Evolutionary conservation across 1,284 basidiomycete species (phyloP), one percentile per base, ranked within the genome.

Genomic region (Ceratobasidium sp.): DNA sequence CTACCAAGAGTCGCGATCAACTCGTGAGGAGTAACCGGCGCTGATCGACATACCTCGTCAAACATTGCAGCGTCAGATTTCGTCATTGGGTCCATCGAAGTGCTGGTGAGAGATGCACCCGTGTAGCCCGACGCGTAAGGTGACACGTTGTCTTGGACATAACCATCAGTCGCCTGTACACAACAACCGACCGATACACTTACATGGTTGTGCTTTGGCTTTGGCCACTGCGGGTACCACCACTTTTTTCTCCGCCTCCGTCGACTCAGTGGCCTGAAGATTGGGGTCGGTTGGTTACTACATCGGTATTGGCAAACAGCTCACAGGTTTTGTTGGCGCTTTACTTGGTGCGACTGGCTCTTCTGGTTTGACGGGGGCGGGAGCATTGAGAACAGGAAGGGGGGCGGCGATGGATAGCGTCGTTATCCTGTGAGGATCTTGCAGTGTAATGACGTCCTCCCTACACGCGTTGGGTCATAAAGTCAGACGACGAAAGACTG

Each of bases 21-120:
- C 73, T 61, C 6, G 40, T n/a, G 43, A 4, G 37, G 6, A 43
- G 37, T 37, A 17, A 62, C 4, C 7, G 40, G 15, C 19, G 37
- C 37, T n/a, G n/a, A n/a, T n/a, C n/a, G n/a, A 78, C 86, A 8
- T 68, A 91, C 91, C 84, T 97, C 96, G 83, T 98, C 96, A 89
- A 96, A 95, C 32, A 97, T 85, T 2, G 97, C 89, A 78, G 94
- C 91, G 69, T 97, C 92, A 67, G 89, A 91, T 64, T 87, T 87
- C 5, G 91, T 91, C 75, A 92, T 90, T 5, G 96, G 92, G 79
- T 95, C 94, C 59, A 97, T 89, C 0, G 95, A 92, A 0, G 97
- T 98, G 2, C 95, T 96, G 0, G 98, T 99, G 65, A 99, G 86
- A 1, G 95, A 95, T 1, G 97, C 97, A 37, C 97, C 96, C 0